These are phyloP conservation scores for Suillus hirtellus DNA, from an alignment of 768 basidiomycete genomes.

Conservation along the genomic window DNA sequence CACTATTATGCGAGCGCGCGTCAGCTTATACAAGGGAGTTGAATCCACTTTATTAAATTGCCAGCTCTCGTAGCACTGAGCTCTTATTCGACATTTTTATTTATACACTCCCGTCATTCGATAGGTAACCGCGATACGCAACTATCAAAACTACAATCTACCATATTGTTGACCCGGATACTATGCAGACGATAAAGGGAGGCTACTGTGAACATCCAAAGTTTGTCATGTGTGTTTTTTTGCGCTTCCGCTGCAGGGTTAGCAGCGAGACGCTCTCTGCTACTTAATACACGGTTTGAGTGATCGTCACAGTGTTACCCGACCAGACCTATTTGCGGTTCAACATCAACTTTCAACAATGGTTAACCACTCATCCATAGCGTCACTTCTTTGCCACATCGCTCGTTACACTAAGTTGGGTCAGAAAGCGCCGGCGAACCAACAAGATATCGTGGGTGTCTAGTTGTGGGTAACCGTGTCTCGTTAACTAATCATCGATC, in stretches of 20 bases:
- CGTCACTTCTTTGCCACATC: neutral
- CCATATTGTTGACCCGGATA: neutral
- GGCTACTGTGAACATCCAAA: neutral
- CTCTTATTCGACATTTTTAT: neutral
- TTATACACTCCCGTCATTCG: neutral
- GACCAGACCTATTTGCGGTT: neutral
- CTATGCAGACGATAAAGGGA: neutral
- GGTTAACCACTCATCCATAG: neutral
- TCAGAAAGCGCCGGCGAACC: neutral
- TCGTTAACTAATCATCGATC: neutral
- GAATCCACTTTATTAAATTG: neutral
- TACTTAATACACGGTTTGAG: too few relatives aligned
- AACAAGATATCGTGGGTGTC: neutral
- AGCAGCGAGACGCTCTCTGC: neutral
- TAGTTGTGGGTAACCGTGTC: neutral
- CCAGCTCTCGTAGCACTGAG: neutral
- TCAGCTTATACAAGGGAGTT: neutral
- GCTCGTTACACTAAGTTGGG: neutral
- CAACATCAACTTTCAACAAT: neutral
- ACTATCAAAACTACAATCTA: neutral
- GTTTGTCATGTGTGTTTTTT: neutral
- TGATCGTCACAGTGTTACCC: too few relatives aligned
- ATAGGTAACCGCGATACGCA: neutral
- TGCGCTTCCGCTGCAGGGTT: too few relatives aligned
- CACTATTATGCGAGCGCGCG: neutral